Conservation (phyloP, 2,329 filamentous ascomycete genomes). For the Nannizzia gypsea region DNA sequence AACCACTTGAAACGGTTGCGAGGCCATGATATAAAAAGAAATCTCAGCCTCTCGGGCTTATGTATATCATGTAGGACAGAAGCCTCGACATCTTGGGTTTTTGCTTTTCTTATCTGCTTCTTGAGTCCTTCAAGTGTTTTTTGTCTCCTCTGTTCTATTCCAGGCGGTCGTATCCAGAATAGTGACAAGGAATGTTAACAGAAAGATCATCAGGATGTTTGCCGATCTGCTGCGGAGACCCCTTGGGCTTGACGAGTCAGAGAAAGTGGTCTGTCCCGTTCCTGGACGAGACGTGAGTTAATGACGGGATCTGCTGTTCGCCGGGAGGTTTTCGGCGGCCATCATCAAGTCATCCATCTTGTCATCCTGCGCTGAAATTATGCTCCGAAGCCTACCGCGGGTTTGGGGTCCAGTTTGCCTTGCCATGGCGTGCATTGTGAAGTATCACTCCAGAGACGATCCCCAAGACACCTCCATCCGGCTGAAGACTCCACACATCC, state of each 20-base stretch:
- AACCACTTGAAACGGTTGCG: background rate
- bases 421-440: background rate
- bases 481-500: background rate
- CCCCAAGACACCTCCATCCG: background rate
- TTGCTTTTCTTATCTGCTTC: background rate
- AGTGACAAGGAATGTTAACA: background rate
- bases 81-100: background rate
- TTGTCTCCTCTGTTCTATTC: too few species aligned
- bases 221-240: background rate
- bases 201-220: background rate
- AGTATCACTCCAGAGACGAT: too few species aligned
- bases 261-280: background rate
- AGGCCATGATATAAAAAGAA: background rate
- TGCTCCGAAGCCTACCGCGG: conserved; percentile 1
- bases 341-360: too few species aligned
- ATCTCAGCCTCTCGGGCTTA: background rate
- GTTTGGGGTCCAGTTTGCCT: background rate
- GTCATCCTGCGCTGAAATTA: background rate
- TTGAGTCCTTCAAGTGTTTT: background rate
- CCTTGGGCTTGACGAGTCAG: background rate
- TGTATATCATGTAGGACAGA: background rate
- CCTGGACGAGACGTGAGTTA: background rate
- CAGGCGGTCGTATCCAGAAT: background rate
- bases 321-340: background rate
- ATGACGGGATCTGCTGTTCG: background rate